Evolutionary conservation across 2,329 filamentous ascomycete genomes (phyloP), one percentile per base, ranked within the genome.

Genomic region (Aspergillus uvarum): DNA sequence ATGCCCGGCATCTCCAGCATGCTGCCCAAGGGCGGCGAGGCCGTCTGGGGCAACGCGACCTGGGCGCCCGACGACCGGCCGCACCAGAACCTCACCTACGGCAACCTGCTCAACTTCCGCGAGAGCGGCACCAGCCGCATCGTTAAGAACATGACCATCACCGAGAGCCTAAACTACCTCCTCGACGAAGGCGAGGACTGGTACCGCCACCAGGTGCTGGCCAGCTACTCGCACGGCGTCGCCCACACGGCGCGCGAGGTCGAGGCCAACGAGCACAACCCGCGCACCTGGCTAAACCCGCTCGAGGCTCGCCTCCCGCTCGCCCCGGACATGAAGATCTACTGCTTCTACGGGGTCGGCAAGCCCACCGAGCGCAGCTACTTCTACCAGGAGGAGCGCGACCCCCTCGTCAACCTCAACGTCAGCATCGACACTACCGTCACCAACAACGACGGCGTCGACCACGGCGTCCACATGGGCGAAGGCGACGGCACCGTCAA

Each of bases 1-100:
- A 98, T 99, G 94, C 95, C 95, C 0, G 95, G 95, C 6, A 91
- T 97, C 61, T 96, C 91, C 6, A 95, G 91, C 51, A 99, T 99
- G 95, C 83, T 99, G 1, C 95, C 95, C 5, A 91, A 97, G 49
- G 95, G 95, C 35, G 95, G 95, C 24, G 87, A 96, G 60, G 90
- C 90, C 0, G 88, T 99, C n/a, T 99, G 95, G 95, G 95, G 95
- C 16, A 93, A 96, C 69, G 75, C 85, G 31, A 88, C 88, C 6
- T 92, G 91, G 82, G 95, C 95, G 0, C 95, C 95, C 0, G 95
- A 99, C 69, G 95, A 99, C 72, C 74, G 79, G 38, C 88, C 89
- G 0, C 89, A 84, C 3, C 91, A 96, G 70, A 84, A 84, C 29
- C 80, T 86, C 59, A 91, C 87, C 4, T 96, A 84, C 70, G 95